Evolutionary conservation across 192 early-diverging fungal genomes (phyloP).

Genomic region (Dissophora ornata): DNA sequence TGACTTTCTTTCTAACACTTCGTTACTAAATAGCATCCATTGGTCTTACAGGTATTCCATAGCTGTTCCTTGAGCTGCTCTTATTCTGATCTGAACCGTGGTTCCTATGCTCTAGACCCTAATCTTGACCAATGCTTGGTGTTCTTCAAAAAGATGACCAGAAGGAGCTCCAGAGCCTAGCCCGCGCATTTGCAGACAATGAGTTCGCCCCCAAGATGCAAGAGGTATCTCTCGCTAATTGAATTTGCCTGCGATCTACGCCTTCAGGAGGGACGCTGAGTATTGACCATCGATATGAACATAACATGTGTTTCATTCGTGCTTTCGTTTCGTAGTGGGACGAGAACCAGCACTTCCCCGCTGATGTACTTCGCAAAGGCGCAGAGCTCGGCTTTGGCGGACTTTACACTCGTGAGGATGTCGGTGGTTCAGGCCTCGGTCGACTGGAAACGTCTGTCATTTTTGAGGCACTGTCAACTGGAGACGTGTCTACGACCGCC

Average conservation of each 20-base stretch:
- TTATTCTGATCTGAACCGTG: neutral
- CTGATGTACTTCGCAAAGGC: constrained; percentile 59
- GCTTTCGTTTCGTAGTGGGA: constrained; percentile 56
- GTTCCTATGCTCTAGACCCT: too few relatives aligned
- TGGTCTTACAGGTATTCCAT: constrained; percentile 35
- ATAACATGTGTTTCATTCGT: neutral
- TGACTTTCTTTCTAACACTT: neutral
- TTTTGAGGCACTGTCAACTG: constrained; percentile 67
- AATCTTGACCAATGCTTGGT: neutral
- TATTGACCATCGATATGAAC: too few relatives aligned
- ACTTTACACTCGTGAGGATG: constrained; percentile 57
- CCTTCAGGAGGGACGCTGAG: too few relatives aligned
- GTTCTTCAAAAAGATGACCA: constrained; percentile 55
- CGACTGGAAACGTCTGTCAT: constrained; percentile 64
- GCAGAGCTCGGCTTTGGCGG: constrained; percentile 70
- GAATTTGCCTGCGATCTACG: neutral
- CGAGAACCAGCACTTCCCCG: constrained; percentile 59
- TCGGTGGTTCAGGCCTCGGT: constrained; percentile 62
- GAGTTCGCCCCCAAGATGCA: constrained; percentile 69
- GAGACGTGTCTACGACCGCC: constrained; percentile 65
- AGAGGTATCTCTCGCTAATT: constrained; percentile 30
- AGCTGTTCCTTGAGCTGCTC: neutral
- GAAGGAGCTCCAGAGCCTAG: constrained; percentile 58
- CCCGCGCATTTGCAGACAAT: constrained; percentile 62
- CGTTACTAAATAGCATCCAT: constrained; percentile 20